A percentile compares a stretch with the other conserved stretches of the same genome.
phyloP scores from a whole-genome alignment of 2,329 filamentous ascomycete genomes.

The Claviceps sp. region DNA sequence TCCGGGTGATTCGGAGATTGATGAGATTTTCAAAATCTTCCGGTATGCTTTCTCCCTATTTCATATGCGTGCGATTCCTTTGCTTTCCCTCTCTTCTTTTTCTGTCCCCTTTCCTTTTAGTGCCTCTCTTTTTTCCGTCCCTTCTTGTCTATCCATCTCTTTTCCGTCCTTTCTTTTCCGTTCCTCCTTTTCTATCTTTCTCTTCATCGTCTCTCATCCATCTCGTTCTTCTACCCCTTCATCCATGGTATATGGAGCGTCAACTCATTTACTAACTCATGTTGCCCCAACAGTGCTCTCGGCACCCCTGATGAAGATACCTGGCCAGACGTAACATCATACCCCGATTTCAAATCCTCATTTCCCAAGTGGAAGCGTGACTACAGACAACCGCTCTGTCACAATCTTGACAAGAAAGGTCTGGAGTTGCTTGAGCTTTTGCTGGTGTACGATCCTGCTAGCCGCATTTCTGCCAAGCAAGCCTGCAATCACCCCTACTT shows the following conservation, averaged over 20 bases:
- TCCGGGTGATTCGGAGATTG: slow-evolving; percentile 65
- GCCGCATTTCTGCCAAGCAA: slow-evolving; percentile 80
- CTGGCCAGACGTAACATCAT: slow-evolving; percentile 89
- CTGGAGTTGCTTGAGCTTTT: slow-evolving; percentile 56
- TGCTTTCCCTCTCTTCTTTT: too few species aligned
- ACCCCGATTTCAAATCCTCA: slow-evolving; percentile 83
- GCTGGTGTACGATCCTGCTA: slow-evolving; percentile 77
- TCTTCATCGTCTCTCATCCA: too few species aligned
- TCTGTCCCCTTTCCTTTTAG: too few species aligned
- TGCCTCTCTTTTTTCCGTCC: neutral
- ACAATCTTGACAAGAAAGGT: slow-evolving; percentile 58
- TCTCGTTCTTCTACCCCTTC: too few species aligned
- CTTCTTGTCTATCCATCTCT: neutral
- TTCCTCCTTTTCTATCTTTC: neutral
- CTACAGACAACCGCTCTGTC: slow-evolving; percentile 50
- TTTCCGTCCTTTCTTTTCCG: neutral
- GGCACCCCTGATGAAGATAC: slow-evolving; percentile 70
- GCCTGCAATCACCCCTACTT: slow-evolving; percentile 80
- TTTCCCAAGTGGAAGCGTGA: slow-evolving; percentile 86
- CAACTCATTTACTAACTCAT: too few species aligned
- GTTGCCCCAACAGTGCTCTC: slow-evolving; percentile 40
- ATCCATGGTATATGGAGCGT: too few species aligned
- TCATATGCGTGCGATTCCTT: too few species aligned
- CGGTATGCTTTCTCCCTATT: slow-evolving; percentile 36
- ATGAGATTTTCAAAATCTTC: slow-evolving; percentile 46